phyloP scores from a whole-genome alignment of 345 rosid genomes.

The Schrenkiella parvula region DNA sequence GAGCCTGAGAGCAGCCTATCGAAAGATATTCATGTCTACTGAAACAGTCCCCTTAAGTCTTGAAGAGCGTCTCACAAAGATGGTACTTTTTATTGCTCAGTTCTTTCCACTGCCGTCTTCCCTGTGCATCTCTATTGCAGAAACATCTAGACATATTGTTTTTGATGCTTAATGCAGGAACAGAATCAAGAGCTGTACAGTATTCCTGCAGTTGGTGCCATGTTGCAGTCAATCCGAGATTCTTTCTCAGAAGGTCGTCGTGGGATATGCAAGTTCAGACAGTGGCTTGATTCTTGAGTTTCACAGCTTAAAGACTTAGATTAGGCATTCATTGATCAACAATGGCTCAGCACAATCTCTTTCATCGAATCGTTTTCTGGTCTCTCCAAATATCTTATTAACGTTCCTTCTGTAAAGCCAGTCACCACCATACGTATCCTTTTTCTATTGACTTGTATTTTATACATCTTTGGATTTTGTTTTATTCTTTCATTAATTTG shows the following conservation, averaged over 20 bases:
- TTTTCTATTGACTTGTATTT: too few relatives aligned
- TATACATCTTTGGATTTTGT: too few relatives aligned
- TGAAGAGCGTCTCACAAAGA: constrained; percentile 67
- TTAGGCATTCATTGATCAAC: constrained; percentile 2
- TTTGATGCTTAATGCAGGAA: constrained; percentile 43
- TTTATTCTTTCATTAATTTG: too few relatives aligned
- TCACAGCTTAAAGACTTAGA: not conserved
- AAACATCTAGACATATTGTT: not conserved
- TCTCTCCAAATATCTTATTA: not conserved
- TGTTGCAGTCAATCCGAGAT: constrained; percentile 75
- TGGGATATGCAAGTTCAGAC: constrained; percentile 83
- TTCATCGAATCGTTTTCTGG: not conserved
- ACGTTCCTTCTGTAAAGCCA: too few relatives aligned
- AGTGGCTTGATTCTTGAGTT: constrained; percentile 39
- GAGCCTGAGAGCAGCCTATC: constrained; percentile 70
- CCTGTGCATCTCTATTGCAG: not conserved
- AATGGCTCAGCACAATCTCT: not conserved
- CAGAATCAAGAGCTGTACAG: constrained; percentile 43
- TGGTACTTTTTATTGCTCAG: constrained; percentile 43
- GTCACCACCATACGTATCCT: too few relatives aligned
- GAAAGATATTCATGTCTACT: constrained; percentile 75
- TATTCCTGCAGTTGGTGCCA: constrained; percentile 48
- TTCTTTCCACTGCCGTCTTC: not conserved
- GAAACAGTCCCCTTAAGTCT: constrained; percentile 42
- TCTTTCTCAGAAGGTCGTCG: constrained; percentile 70